These are phyloP conservation scores for Sherardia arvensis DNA, from an alignment of 257 asterid species.

Conservation along the genomic window DNA sequence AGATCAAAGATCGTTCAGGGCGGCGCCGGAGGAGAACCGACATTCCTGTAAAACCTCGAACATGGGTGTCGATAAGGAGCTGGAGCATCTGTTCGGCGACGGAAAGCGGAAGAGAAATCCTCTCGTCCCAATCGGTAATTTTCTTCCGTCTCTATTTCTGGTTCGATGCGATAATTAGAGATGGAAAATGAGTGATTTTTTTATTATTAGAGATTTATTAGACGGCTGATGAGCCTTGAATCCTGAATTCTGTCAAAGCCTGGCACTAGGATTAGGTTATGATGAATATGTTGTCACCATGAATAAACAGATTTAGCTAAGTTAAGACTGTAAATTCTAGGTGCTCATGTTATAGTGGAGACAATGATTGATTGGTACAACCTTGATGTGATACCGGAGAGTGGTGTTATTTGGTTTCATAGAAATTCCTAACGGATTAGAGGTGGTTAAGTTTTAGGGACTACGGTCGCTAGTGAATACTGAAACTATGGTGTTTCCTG, in stretches of 20 bases:
- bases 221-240: no score
- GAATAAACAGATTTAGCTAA: not conserved
- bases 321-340: not conserved
- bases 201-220: not conserved
- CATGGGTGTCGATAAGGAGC: constrained; percentile 70
- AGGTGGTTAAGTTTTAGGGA: not conserved
- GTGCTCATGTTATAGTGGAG: not conserved
- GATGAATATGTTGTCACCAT: not conserved
- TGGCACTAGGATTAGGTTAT: not conserved
- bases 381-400: not conserved
- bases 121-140: constrained; percentile 65
- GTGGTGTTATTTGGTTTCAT: not conserved
- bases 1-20: not conserved
- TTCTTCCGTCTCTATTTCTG: constrained; percentile 9
- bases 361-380: not conserved
- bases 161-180: not conserved
- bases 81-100: constrained; percentile 53
- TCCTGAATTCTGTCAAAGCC: no score
- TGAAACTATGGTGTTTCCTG: not conserved
- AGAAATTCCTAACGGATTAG: not conserved
- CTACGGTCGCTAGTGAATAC: not conserved
- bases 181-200: no score
- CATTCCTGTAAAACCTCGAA: not conserved
- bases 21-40: not conserved
- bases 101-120: constrained; percentile 70